Percentiles rank a stretch among this genome's conserved stretches.
Evolutionary conservation across 768 basidiomycete genomes (phyloP).

Genomic region (Paxillus rubicundulus): DNA sequence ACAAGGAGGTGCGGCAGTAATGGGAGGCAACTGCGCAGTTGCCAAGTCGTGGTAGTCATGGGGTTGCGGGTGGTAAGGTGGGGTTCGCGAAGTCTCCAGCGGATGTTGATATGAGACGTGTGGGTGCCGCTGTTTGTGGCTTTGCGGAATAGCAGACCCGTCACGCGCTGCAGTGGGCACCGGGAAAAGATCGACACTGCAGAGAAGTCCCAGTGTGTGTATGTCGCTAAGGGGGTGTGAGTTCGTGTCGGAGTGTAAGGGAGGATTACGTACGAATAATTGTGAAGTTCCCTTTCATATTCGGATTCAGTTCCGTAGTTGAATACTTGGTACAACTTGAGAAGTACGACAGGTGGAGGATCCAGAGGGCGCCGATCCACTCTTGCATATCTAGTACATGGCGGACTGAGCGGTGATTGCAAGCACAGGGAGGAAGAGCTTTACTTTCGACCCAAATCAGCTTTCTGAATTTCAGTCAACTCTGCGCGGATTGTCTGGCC

Average conservation of each 20-base stretch:
- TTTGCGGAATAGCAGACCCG: not conserved
- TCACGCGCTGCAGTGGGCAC: slow-evolving; percentile 35
- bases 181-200: slow-evolving; percentile 76
- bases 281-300: slow-evolving; percentile 46
- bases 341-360: slow-evolving; percentile 57
- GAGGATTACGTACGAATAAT: slow-evolving; percentile 45
- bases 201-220: slow-evolving; percentile 64
- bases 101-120: slow-evolving; percentile 7
- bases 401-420: slow-evolving; percentile 4
- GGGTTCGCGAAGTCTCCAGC: slow-evolving; percentile 8
- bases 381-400: slow-evolving; percentile 46
- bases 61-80: slow-evolving; percentile 12
- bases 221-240: slow-evolving; percentile 45
- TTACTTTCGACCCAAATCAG: slow-evolving; percentile 66
- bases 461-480: slow-evolving; percentile 62
- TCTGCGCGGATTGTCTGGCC: slow-evolving; percentile 54
- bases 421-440: slow-evolving; percentile 10
- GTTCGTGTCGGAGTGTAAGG: not conserved
- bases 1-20: slow-evolving; percentile 10
- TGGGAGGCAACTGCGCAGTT: slow-evolving; percentile 22
- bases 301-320: slow-evolving; percentile 38
- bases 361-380: slow-evolving; percentile 67
- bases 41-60: slow-evolving; percentile 4
- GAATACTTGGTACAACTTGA: slow-evolving; percentile 49
- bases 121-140: slow-evolving; percentile 12